These are phyloP conservation scores for Phytophthora agathidicida DNA, from an alignment of 352 stramenopile genomes.

Conservation along the genomic window DNA sequence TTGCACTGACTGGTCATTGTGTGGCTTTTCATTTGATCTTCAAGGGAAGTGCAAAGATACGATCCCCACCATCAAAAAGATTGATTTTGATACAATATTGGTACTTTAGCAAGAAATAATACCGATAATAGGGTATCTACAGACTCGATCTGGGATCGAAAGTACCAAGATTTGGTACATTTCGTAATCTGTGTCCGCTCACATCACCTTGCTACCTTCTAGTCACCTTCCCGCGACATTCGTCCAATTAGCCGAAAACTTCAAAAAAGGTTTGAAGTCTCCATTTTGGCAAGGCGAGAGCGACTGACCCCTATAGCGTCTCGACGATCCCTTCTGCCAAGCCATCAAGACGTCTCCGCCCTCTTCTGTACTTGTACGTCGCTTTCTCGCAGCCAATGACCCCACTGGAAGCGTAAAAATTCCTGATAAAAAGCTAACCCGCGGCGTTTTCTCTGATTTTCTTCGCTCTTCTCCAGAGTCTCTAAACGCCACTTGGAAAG, in stretches of 20 bases:
- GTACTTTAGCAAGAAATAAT: too few species aligned
- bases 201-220: too few species aligned
- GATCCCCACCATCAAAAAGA: not conserved
- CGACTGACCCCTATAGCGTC: conserved; percentile 6
- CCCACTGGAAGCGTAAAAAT: not conserved
- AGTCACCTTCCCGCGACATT: too few species aligned
- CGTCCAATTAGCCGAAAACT: too few species aligned
- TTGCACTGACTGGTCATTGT: conserved; percentile 8
- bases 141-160: too few species aligned
- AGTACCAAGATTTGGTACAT: too few species aligned
- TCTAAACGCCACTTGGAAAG: not conserved
- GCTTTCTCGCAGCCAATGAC: not conserved
- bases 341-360: not conserved
- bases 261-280: too few species aligned
- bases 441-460: conserved; percentile 1
- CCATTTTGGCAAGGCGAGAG: too few species aligned
- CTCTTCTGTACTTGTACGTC: conserved; percentile 11
- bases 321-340: not conserved
- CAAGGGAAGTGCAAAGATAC: conserved; percentile 20
- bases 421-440: not conserved
- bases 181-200: too few species aligned
- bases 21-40: conserved; percentile 28
- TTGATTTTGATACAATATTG: too few species aligned
- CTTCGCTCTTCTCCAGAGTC: too few species aligned
- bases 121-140: too few species aligned